Evolutionary conservation across 768 basidiomycete species (phyloP), one percentile per base, ranked within the genome.

Genomic region (Suillus ampliporus): DNA sequence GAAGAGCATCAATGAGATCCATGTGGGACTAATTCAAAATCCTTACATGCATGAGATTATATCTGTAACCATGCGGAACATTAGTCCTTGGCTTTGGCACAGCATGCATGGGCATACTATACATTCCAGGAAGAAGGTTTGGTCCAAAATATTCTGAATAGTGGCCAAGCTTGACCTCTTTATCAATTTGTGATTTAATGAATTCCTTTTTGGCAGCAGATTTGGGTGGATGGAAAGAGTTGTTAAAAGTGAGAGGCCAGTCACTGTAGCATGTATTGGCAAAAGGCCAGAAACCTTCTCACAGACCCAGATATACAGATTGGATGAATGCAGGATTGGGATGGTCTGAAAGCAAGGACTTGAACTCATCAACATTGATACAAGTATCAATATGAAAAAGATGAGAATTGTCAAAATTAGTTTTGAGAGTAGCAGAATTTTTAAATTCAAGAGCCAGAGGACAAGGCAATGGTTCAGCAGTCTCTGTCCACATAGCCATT

Each of bases 51-150:
- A 73, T 67, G 1, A 19, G 14, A 21, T 68, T 60, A 38, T 14
- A 17, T 40, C 31, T 31, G 31, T 31, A 6, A 31, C 31, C 31
- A 31, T 3, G 6, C 6, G 6, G 31, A 31, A 31, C 31, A 31
- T 6, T 31, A 31, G 31, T 6, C 6, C 31, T 6, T 3, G 31
- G 31, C 60, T 83, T 84, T 0, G 79, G 80, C 0, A 84, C 76
- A 1, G 74, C 76, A 41, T 76, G 66, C 0, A 83, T 65, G 0
- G 80, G 83, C 57, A 75, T 73, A 28, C 66, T 69, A 53, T 77
- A 75, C 82, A 85, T 84, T 0, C 81, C 81, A 0, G 79, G 82
- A 0, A 62, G 43, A 0, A 74, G 53, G 1, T 77, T 61, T 2
- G 67, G 58, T 1, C 76, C 69, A 54, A 79, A 77, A 4, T 66